Evolutionary conservation across 495 filamentous ascomycete species (phyloP), one percentile per base, ranked within the genome.

Genomic region (Daldinia grandis): DNA sequence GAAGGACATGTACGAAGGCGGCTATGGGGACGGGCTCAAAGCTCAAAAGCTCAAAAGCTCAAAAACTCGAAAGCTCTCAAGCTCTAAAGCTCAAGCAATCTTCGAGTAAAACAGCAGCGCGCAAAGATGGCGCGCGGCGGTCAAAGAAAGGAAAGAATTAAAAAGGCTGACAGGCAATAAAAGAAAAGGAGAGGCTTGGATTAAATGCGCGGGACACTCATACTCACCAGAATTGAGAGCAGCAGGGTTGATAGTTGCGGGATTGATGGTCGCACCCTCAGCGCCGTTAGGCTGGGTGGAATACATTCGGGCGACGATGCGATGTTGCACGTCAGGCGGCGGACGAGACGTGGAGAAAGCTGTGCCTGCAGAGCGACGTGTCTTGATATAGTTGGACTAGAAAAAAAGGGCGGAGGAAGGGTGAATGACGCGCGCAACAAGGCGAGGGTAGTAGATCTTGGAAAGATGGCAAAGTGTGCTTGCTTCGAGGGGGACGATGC

Each of bases 211-310:
- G 27, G 27, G n/a, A 58, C 59, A 82, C 83, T 76, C 78, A 58
- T 61, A 82, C 83, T 76, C 78, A 85, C 83, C 83, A 79, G 83
- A 78, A 75, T 83, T 83, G 78, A 85, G 82, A 44, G 83, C 83
- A 71, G 83, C 83, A 81, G 83, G 77, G 76, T 83, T 83, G 79
- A 85, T 82, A 61, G 83, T 83, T 73, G 82, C 82, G 76, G 83
- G 83, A 78, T 84, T 83, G 80, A 85, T 85, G 79, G 83, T 85
- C 74, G 81, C 82, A 85, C 83, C 82, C 78, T 85, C 83, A 79
- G 80, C 80, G 82, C 83, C 82, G 80, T 84, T 83, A 74, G 82
- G 80, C 78, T 80, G 83, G 80, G 83, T 80, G 80, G 83, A 81
- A 82, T 85, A 85, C 83, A 85, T 85, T 79, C 81, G 82, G 62